phyloP scores from a whole-genome alignment of 768 basidiomycete genomes.

The Leccinum pellstonianum region DNA sequence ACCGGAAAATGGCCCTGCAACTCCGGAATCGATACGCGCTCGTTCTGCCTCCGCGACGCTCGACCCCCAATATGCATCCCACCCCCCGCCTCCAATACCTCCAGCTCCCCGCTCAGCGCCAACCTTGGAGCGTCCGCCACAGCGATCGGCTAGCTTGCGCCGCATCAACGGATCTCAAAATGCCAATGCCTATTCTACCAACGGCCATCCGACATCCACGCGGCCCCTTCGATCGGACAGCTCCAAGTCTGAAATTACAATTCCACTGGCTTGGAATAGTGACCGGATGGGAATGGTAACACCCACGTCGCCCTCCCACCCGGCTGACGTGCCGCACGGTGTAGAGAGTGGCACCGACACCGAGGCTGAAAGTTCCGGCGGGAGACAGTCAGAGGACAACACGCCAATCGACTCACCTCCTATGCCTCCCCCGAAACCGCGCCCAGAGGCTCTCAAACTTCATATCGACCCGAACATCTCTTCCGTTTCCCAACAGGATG shows the following conservation, averaged over 20 bases:
- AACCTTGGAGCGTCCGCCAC: slow-evolving; percentile 36
- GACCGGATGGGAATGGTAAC: slow-evolving; percentile 22
- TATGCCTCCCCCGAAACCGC: slow-evolving; percentile 43
- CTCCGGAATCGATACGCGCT: slow-evolving; percentile 41
- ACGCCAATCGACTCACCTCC: slow-evolving; percentile 37
- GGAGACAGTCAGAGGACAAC: slow-evolving; percentile 27
- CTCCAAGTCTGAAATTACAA: slow-evolving; percentile 19
- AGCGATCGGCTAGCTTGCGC: slow-evolving; percentile 33
- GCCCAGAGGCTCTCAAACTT: slow-evolving; percentile 32
- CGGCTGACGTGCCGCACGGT: slow-evolving; percentile 66
- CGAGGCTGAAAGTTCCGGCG: slow-evolving; percentile 53
- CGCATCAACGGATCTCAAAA: slow-evolving; percentile 13
- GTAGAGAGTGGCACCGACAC: slow-evolving; percentile 77
- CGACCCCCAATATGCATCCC: slow-evolving; percentile 16
- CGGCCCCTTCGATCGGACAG: slow-evolving; percentile 19
- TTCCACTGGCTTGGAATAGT: slow-evolving; percentile 20
- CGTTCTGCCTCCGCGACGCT: slow-evolving; percentile 34
- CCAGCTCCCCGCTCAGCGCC: slow-evolving; percentile 26
- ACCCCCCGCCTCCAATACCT: slow-evolving; percentile 19
- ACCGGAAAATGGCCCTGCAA: slow-evolving; percentile 33
- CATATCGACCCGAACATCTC: slow-evolving; percentile 19
- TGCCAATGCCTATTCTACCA: slow-evolving; percentile 1
- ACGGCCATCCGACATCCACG: slow-evolving; percentile 9
- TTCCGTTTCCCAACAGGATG: slow-evolving; percentile 32
- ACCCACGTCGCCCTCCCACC: slow-evolving; percentile 61